Evolutionary conservation across 1,139 yeast genomes (phyloP).

Genomic region (Suhomyces kunorum): DNA sequence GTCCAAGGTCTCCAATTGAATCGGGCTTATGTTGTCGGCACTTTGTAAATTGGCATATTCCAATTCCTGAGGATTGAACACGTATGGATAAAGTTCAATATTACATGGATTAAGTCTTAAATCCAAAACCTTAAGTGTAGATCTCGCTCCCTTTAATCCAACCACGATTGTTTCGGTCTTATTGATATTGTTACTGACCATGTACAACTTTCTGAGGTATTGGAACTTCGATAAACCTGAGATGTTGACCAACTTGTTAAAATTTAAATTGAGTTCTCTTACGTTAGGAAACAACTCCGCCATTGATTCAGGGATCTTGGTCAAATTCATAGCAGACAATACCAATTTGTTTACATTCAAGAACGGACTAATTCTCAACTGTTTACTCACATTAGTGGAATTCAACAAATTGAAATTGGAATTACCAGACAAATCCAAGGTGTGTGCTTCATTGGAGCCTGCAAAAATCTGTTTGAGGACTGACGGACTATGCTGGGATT

Average conservation of each 20-base stretch:
- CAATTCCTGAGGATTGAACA: constrained; percentile 50
- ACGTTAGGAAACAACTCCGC: constrained; percentile 46
- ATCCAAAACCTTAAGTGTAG: constrained; percentile 43
- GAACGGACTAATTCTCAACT: constrained; percentile 24
- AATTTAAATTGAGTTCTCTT: constrained; percentile 50
- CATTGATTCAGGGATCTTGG: constrained; percentile 38
- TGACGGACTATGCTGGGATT: constrained; percentile 30
- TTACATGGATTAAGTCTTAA: constrained; percentile 54
- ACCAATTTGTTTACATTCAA: constrained; percentile 42
- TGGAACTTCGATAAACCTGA: constrained; percentile 31
- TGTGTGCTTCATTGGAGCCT: constrained; percentile 24
- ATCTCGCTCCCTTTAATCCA: constrained; percentile 34
- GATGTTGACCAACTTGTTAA: constrained; percentile 42
- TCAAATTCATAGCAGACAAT: constrained; percentile 47
- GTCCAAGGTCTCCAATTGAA: constrained; percentile 45
- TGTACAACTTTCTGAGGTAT: constrained; percentile 40
- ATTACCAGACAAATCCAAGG: constrained; percentile 46
- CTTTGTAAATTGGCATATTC: constrained; percentile 23
- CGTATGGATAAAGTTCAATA: constrained; percentile 51
- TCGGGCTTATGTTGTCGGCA: constrained; percentile 25
- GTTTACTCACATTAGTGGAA: constrained; percentile 1
- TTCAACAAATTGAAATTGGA: constrained; percentile 15
- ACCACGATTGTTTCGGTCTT: constrained; percentile 37
- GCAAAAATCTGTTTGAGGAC: constrained; percentile 25
- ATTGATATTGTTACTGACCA: constrained; percentile 48